Base-by-base conservation (phyloP, 768 basidiomycete species). In the Mycena latifolia region DNA sequence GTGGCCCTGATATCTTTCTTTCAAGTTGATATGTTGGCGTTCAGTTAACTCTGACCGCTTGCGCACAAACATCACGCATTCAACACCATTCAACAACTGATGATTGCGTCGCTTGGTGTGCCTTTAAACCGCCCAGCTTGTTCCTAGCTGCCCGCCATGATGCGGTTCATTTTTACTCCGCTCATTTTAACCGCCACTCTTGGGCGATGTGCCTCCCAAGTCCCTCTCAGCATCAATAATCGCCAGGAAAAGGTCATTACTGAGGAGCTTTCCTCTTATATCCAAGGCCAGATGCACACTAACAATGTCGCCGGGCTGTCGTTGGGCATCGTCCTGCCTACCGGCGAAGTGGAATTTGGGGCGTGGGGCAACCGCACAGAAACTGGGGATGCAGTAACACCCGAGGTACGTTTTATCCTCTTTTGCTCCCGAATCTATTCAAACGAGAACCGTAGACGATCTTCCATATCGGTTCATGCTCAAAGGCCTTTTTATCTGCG, bases 401-500 rank as follows among this genome's bases (percentile, higher is more conserved):
- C 72, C 31, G 76, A 81, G 39, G 82, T 83, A 27, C 60, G 80
- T 57, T 59, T 33, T 11, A 18, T 35, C 25, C 52, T 46, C 31
- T n/a, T 22, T 24, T 45, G 2, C 22, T 45, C 12, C 14, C 43
- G 11, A 20, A 45, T 45, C n/a, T 5, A 45, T 45, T 5, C 43
- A 45, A 22, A 20, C n/a, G 22, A 45, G 46, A 25, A 14, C 46
- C 17, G 10, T 24, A 47, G 46, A 47, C 46, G 2, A 27, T 47
- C 24, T 47, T 18, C 35, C 11, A 47, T 14, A 14, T 43, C 41
- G 80, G 69, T 3, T 82, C 79, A 0, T 76, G 77, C 27, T 81
- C 79, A 12, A 80, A 83, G 55, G 79, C 79, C 5, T 84, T 84
- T 72, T 72, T 82, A 11, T 71, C 75, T 3, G 77, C 75, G 0